Evolutionary conservation across 306 rosid genomes (phyloP), one percentile per base, ranked within the genome.

Genomic region (Astragalus membranaceus): DNA sequence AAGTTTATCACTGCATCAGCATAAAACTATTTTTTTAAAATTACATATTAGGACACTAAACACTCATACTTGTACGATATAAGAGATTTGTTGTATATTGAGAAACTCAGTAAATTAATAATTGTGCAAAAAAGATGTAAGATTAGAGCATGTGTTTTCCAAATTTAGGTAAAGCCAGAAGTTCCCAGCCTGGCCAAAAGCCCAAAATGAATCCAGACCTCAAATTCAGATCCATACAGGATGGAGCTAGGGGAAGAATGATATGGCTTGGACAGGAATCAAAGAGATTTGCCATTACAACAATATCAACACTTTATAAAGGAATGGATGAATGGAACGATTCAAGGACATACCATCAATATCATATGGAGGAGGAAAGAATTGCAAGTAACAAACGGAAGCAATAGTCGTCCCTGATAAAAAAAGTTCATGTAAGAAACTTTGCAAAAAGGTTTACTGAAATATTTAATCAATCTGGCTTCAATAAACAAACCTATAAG

Each of bases 311-410:
- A 37, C 47, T 13, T 36, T 23, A 20, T 9, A 46, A 61, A 52
- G 67, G 54, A 57, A 75, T 44, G 48, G 12, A 52, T 51, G 37
- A 69, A 50, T 35, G 57, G 67, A 60, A 43, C 67, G 50, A 13
- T 20, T 42, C 66, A 61, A 57, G 59, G 43, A 39, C 86, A 77
- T 90, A 94, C 98, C 97, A 49, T 88, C 89, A 5, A 50, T 32
- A 50, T 88, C 92, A 75, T 90, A 85, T 23, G 98, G 98, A 30
- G 88, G 90, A 69, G 98, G 97, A 83, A 88, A 94, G 91, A 94
- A 94, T 76, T 94, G 98, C 17, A 94, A 79, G 87, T 94, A 94
- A 71, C 97, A 90, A 82, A 88, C 80, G 60, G 97, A 94, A 79
- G 96, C 78, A 59, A 90, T 12, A 5, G 76, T 70, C 29, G 77